Base-by-base conservation (phyloP, 257 asterid species). In the Eustoma russellianum region DNA sequence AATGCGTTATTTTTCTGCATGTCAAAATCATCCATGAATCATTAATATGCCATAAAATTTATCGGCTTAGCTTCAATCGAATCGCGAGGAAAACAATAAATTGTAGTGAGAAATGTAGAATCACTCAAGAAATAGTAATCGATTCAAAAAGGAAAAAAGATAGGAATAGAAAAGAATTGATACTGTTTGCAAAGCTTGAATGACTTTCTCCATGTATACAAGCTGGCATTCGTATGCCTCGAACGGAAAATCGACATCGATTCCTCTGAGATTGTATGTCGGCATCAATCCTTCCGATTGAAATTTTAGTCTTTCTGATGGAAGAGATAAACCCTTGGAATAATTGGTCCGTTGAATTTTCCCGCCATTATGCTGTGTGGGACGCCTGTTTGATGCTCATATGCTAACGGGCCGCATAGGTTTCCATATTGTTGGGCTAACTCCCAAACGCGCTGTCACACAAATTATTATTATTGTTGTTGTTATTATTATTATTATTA, bases 181-280 rank as follows among this genome's bases (percentile, higher is more conserved):
- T 81, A 90, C 97, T 47, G 68, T 72, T 81, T 91, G 97, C 62
- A 91, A 83, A 61, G 95, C 83, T 53, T 87, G 69, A 53, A 91
- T 85, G 73, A 91, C 97, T 84, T 85, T 87, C 41, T 91, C 97
- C 98, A 91, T 91, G 77, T 91, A 91, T 63, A 75, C 83, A 16
- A 87, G 78, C 83, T 91, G 98, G 80, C 94, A 80, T 61, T 85
- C 95, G 74, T 91, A 91, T 50, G 98, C 98, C 67, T 84, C 89
- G 86, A 50, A 91, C 12, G 98, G 98, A 74, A 91, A 91, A 68
- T 91, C 97, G 24, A 91, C 95, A 68, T 82, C 74, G 82, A 91
- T 77, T 33, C 98, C 98, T 80, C 93, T 72, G 45, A 91, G 59
- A 17, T 54, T 76, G 83, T 91, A 91, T 24, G 70, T 86, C 52